These are phyloP conservation scores for Echinochloa phyllopogon DNA, from an alignment of 176 grass and related monocot genomes.

Conservation along the genomic window DNA sequence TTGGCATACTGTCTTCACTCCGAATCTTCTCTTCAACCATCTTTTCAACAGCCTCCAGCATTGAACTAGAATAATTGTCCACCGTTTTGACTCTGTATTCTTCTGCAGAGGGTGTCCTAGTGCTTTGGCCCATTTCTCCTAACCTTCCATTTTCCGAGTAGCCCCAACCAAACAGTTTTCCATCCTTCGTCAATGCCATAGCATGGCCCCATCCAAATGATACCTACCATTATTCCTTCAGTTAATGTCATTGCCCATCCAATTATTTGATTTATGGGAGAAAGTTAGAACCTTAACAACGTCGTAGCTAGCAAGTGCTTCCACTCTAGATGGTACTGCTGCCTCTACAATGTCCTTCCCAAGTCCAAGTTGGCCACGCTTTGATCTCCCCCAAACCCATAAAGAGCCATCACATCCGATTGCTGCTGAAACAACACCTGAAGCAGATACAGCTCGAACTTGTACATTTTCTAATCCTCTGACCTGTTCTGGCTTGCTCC, in stretches of 20 bases:
- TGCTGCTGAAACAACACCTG: constrained; percentile 82
- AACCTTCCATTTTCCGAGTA: constrained; percentile 88
- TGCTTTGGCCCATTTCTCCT: constrained; percentile 69
- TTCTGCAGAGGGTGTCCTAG: constrained; percentile 34
- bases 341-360: constrained; percentile 63
- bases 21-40: constrained; percentile 80
- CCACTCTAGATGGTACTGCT: constrained; percentile 56
- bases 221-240: constrained; percentile 56
- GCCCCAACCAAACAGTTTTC: constrained; percentile 87
- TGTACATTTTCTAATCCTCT: constrained; percentile 78
- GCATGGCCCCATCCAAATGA: constrained; percentile 94
- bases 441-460: constrained; percentile 72
- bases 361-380: constrained; percentile 90
- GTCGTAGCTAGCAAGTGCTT: constrained; percentile 63
- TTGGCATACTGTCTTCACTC: constrained; percentile 77
- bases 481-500: constrained; percentile 75
- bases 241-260: constrained; percentile 19
- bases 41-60: constrained; percentile 75
- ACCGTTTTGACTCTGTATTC: constrained; percentile 39
- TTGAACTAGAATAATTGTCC: constrained; percentile 49
- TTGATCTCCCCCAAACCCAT: constrained; percentile 93
- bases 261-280: constrained; percentile 28
- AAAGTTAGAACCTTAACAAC: constrained; percentile 70
- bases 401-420: constrained; percentile 76
- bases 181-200: constrained; percentile 75